phyloP scores from a whole-genome alignment of 495 filamentous ascomycete genomes.

The Hypoxylon crocopeplum region DNA sequence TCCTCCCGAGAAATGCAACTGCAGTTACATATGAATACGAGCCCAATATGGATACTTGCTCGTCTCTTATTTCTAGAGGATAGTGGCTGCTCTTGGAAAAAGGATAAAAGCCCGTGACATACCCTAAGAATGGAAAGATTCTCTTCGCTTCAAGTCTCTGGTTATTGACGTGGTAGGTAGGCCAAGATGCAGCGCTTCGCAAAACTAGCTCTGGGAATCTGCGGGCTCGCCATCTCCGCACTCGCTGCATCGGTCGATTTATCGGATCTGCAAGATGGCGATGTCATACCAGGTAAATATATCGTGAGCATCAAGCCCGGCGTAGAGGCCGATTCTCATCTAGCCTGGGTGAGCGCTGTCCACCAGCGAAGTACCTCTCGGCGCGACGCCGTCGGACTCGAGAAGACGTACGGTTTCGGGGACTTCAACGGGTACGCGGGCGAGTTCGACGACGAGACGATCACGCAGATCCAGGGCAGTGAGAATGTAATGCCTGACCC shows the following conservation, averaged over 20 bases:
- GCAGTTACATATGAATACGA: slow-evolving; percentile 24
- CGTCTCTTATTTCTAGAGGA: no score
- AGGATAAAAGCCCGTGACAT: no score
- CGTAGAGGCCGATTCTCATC: slow-evolving; percentile 16
- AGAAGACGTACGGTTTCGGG: slow-evolving; percentile 44
- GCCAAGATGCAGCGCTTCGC: no score
- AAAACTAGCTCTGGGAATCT: no score
- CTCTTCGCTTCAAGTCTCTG: no score
- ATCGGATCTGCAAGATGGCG: slow-evolving; percentile 18
- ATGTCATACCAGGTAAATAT: slow-evolving; percentile 55
- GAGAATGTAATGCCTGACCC: slow-evolving; percentile 37
- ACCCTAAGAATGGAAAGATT: no score
- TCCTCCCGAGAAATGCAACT: not conserved
- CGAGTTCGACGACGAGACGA: slow-evolving; percentile 39
- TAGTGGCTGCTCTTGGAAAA: no score
- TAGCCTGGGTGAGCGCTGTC: slow-evolving; percentile 31
- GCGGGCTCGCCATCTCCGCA: no score
- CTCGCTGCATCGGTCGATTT: slow-evolving; percentile 12
- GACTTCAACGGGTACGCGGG: slow-evolving; percentile 51
- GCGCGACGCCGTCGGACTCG: slow-evolving; percentile 34
- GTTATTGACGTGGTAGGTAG: no score
- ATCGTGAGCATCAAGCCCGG: slow-evolving; percentile 60
- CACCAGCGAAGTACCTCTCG: slow-evolving; percentile 13
- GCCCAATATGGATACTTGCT: no score
- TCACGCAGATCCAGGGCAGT: slow-evolving; percentile 47